phyloP scores from a whole-genome alignment of 177 flowering plant species.

The Tripterygium wilfordii region DNA sequence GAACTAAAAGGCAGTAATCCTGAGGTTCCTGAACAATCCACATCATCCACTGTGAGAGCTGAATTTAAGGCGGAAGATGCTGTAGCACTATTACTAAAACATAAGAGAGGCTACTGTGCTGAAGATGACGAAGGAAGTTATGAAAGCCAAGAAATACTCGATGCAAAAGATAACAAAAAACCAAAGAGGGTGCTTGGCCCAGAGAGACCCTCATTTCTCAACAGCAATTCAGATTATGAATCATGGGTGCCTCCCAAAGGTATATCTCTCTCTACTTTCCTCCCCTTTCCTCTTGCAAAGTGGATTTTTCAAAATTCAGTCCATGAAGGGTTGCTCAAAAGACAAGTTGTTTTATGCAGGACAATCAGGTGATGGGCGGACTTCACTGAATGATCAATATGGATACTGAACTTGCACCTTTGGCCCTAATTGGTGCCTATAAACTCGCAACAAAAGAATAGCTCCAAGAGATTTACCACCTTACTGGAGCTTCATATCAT shows the following conservation, averaged over 20 bases:
- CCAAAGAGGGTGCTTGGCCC: constrained; percentile 70
- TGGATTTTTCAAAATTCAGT: too few species aligned
- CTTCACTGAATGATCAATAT: constrained; percentile 79
- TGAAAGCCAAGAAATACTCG: constrained; percentile 13
- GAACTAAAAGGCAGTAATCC: constrained; percentile 19
- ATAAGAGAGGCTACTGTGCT: constrained; percentile 45
- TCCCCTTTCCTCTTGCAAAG: too few species aligned
- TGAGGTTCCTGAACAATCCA: constrained; percentile 24
- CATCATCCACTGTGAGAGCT: constrained; percentile 27
- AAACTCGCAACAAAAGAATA: too few species aligned
- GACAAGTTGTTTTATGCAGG: constrained; percentile 40
- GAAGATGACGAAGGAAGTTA: constrained; percentile 26
- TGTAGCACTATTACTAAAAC: constrained; percentile 77
- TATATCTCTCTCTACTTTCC: constrained; percentile 17
- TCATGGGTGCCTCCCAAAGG: constrained; percentile 99
- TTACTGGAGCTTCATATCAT: too few species aligned
- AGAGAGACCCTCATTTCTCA: constrained; percentile 68
- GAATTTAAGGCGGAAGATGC: constrained; percentile 66
- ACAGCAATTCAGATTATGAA: constrained; percentile 39
- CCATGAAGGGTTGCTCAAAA: too few species aligned
- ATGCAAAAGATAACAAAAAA: constrained; percentile 27
- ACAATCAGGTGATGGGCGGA: constrained; percentile 96
- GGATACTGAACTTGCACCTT: constrained; percentile 51
- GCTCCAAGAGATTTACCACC: too few species aligned
- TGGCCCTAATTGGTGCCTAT: too few species aligned